Percentiles rank a stretch among this genome's conserved stretches.
phyloP scores from a whole-genome alignment of 306 rosid species.

The Pachyrhizus erosus region DNA sequence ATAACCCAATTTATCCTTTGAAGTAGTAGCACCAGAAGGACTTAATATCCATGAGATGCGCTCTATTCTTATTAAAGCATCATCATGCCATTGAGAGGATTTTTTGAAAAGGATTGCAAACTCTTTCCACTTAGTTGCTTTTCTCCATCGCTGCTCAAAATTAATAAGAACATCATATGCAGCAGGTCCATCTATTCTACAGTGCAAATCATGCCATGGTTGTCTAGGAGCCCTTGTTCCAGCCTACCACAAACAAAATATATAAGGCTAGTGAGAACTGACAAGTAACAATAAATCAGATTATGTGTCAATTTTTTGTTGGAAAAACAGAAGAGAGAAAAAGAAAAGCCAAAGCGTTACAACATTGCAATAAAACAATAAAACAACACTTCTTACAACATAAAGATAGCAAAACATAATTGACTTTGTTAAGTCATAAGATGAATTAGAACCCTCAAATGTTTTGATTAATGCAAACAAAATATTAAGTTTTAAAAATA shows the following conservation, averaged over 20 bases:
- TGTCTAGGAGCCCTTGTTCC: slow-evolving; percentile 84
- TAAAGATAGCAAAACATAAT: slow-evolving; percentile 10
- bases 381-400: slow-evolving; percentile 24
- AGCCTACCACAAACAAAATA: slow-evolving; percentile 57
- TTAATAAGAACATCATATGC: slow-evolving; percentile 94
- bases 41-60: slow-evolving; percentile 96
- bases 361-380: slow-evolving; percentile 7
- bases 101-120: slow-evolving; percentile 62
- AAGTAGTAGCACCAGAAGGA: slow-evolving; percentile 47
- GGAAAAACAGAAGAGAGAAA: background rate
- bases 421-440: background rate
- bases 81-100: slow-evolving; percentile 76
- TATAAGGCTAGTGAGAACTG: slow-evolving; percentile 5
- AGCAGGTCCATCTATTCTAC: slow-evolving; percentile 95
- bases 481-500: too few relatives aligned
- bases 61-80: slow-evolving; percentile 72
- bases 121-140: slow-evolving; percentile 81
- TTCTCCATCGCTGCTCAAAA: slow-evolving; percentile 97
- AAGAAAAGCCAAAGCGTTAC: slow-evolving; percentile 9
- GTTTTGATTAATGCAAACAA: too few relatives aligned
- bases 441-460: too few relatives aligned
- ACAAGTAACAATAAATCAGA: slow-evolving; percentile 23
- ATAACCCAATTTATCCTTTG: too few relatives aligned
- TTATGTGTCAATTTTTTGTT: slow-evolving; percentile 12
- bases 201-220: slow-evolving; percentile 99